Evolutionary conservation across 2,329 filamentous ascomycete genomes (phyloP).

Genomic region (Chrysoporthe deuterocubensis): DNA sequence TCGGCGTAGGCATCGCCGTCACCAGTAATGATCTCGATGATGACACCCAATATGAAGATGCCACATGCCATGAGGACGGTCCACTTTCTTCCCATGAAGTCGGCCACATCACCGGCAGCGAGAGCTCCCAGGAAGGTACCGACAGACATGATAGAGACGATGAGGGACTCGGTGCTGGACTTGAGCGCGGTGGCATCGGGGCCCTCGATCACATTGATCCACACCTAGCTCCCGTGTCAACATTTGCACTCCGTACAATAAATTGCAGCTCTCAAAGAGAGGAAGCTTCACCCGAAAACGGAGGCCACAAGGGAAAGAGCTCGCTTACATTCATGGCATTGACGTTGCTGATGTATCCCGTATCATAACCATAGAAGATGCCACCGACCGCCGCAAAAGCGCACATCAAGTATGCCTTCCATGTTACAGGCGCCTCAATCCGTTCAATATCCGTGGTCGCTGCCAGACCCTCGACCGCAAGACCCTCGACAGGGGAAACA

Average conservation of each 20-base stretch:
- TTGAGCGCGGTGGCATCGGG: constrained; percentile 35
- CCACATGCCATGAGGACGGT: constrained; percentile 64
- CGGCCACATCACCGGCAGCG: constrained; percentile 67
- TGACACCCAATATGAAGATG: constrained; percentile 62
- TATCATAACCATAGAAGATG: constrained; percentile 65
- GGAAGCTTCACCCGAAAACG: too few relatives aligned
- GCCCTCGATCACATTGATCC: constrained; percentile 41
- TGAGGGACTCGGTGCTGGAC: constrained; percentile 45
- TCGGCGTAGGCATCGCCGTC: constrained; percentile 40
- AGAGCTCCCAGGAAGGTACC: constrained; percentile 69
- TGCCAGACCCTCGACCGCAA: constrained; percentile 39
- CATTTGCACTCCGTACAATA: too few relatives aligned
- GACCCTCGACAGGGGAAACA: neutral
- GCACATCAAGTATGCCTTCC: constrained; percentile 65
- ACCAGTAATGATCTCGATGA: constrained; percentile 65
- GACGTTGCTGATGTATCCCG: constrained; percentile 59
- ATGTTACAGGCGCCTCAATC: constrained; percentile 70
- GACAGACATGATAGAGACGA: constrained; percentile 68
- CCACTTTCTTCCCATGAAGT: constrained; percentile 64
- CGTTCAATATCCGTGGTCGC: constrained; percentile 57
- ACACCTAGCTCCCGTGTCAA: constrained; percentile 33
- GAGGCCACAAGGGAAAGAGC: too few relatives aligned
- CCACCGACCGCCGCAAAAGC: constrained; percentile 64
- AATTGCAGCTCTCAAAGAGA: too few relatives aligned
- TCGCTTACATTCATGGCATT: neutral